A percentile compares a stretch with the other conserved stretches of the same genome.
Evolutionary conservation across 2,329 filamentous ascomycete species (phyloP).

Genomic region (Claviceps sorghi): DNA sequence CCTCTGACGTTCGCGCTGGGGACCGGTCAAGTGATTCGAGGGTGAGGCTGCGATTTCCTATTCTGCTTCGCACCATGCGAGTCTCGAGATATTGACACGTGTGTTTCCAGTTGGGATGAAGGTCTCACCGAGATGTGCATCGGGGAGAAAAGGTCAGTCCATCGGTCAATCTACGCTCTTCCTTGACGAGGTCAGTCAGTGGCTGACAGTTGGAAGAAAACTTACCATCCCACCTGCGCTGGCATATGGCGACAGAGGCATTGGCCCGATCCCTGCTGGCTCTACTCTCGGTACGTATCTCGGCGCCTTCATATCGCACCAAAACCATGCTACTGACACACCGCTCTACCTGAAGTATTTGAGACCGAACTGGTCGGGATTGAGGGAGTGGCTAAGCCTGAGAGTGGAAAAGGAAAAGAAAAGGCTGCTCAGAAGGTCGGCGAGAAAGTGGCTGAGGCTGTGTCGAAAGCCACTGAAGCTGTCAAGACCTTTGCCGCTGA

Average conservation of each 20-base stretch:
- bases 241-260: slow-evolving; percentile 62
- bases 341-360: slow-evolving; percentile 44
- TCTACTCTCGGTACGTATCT: slow-evolving; percentile 53
- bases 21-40: slow-evolving; percentile 72
- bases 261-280: slow-evolving; percentile 72
- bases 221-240: slow-evolving; percentile 79
- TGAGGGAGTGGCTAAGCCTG: slow-evolving; percentile 46
- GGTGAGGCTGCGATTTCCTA: slow-evolving; percentile 33
- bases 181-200: not conserved
- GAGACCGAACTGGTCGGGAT: slow-evolving; percentile 85
- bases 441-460: slow-evolving; percentile 11
- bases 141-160: slow-evolving; percentile 61
- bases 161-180: not conserved
- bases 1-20: slow-evolving; percentile 75
- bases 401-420: slow-evolving; percentile 10
- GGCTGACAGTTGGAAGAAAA: slow-evolving; percentile 31
- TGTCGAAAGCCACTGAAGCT: slow-evolving; percentile 15
- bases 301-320: slow-evolving; percentile 1
- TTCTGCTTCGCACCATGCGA: not conserved
- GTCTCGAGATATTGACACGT: slow-evolving; percentile 8
- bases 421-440: slow-evolving; percentile 15
- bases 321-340: slow-evolving; percentile 7
- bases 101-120: slow-evolving; percentile 58
- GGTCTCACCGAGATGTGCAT: slow-evolving; percentile 89
- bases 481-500: slow-evolving; percentile 38